A percentile compares a stretch with the other conserved stretches of the same genome.
Evolutionary conservation across 2,329 filamentous ascomycete species (phyloP).

Genomic region (Xylaria polymorpha): DNA sequence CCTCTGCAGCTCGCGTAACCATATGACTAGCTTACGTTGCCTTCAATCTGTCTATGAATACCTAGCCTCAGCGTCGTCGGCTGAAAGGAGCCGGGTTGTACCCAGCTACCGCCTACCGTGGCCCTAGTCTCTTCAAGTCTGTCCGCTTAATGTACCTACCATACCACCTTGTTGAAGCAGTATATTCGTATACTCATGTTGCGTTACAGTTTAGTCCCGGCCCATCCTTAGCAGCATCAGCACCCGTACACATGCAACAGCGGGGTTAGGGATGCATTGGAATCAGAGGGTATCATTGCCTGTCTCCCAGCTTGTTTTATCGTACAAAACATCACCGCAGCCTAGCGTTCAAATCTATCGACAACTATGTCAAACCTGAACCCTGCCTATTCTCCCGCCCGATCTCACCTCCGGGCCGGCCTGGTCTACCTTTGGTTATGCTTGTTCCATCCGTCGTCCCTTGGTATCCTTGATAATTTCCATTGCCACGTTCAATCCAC

Average conservation of each 20-base stretch:
- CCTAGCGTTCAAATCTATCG: slow-evolving; percentile 22
- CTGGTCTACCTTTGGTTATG: slow-evolving; percentile 24
- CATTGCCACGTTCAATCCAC: background rate
- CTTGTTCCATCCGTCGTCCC: slow-evolving; percentile 15
- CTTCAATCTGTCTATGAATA: slow-evolving; percentile 1
- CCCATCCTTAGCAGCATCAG: slow-evolving; percentile 23
- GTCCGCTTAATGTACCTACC: background rate
- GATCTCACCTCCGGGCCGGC: slow-evolving; percentile 11
- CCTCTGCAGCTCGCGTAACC: slow-evolving; percentile 15
- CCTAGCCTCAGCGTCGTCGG: background rate
- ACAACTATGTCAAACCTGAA: slow-evolving; percentile 10
- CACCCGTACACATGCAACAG: background rate
- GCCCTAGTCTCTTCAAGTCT: too few species aligned
- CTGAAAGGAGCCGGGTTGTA: background rate
- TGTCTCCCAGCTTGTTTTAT: slow-evolving; percentile 39
- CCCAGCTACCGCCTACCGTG: background rate
- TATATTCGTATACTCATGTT: background rate
- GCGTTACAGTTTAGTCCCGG: slow-evolving; percentile 26
- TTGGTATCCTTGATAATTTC: slow-evolving; percentile 7
- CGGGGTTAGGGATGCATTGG: background rate
- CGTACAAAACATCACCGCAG: slow-evolving; percentile 37
- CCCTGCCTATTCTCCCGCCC: slow-evolving; percentile 1
- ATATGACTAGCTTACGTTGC: background rate
- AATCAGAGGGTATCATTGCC: slow-evolving; percentile 45
- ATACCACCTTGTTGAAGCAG: slow-evolving; percentile 22